Percentiles rank a stretch among this genome's conserved stretches.
phyloP scores from a whole-genome alignment of 2,329 filamentous ascomycete genomes.

The Aureobasidium musti region DNA sequence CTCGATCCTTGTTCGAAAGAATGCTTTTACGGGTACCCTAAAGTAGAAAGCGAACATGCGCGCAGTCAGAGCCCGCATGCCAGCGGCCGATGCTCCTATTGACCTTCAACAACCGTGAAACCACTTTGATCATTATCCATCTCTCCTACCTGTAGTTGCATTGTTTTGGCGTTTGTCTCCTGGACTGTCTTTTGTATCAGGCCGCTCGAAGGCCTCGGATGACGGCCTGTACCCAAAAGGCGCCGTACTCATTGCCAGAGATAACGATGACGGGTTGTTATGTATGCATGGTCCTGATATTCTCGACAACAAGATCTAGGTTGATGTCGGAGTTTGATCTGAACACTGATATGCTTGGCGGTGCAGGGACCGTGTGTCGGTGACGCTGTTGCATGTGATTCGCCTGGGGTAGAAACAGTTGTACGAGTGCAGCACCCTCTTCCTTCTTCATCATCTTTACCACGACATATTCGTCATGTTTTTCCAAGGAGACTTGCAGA shows the following conservation, averaged over 20 bases:
- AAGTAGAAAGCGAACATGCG: conserved; percentile 91
- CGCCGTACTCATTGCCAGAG: conserved; percentile 3
- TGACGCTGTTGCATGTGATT: conserved; percentile 28
- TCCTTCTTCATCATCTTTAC: not conserved
- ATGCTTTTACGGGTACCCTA: conserved; percentile 84
- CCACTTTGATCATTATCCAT: not conserved
- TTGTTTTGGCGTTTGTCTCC: conserved; percentile 56
- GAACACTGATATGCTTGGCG: conserved; percentile 13
- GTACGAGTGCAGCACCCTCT: not conserved
- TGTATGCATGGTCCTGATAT: not conserved
- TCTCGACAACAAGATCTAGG: not conserved
- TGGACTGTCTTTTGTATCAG: conserved; percentile 15
- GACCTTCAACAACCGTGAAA: not conserved
- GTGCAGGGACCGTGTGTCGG: conserved; percentile 1
- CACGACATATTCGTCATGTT: conserved; percentile 63
- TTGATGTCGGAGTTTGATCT: conserved; percentile 6
- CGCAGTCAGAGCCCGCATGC: conserved; percentile 78
- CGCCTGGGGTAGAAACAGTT: not conserved
- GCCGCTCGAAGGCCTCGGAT: conserved; percentile 9
- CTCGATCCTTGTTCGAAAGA: conserved; percentile 87
- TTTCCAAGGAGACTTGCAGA: conserved; percentile 75
- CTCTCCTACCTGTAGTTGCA: conserved; percentile 59
- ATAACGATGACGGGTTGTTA: not conserved
- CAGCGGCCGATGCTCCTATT: conserved; percentile 69
- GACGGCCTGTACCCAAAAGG: conserved; percentile 3